Evolutionary conservation across 305 asterid species (phyloP).

Genomic region (Rubia peregrina): DNA sequence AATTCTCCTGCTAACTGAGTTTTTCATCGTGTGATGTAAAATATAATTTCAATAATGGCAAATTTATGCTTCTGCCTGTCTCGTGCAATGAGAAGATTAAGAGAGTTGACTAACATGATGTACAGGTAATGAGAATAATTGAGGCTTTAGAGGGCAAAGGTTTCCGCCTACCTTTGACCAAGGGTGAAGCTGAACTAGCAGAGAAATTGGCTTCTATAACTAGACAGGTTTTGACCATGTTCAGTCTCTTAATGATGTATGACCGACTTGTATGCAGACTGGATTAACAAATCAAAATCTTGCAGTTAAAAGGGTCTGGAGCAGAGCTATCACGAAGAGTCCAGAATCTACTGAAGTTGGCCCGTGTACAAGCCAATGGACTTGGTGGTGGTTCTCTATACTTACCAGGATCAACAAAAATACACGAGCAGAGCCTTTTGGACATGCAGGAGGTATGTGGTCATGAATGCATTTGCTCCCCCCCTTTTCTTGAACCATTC

Average conservation of each 20-base stretch:
- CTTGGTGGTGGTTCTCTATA: conserved; percentile 56
- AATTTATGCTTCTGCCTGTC: conserved; percentile 9
- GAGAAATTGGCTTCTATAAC: conserved; percentile 73
- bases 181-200: conserved; percentile 93
- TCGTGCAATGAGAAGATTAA: conserved; percentile 3
- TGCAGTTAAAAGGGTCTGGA: conserved; percentile 88
- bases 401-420: conserved; percentile 84
- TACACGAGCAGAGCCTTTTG: conserved; percentile 70
- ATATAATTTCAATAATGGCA: neutral
- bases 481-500: neutral
- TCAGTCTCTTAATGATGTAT: conserved; percentile 9
- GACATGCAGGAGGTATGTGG: conserved; percentile 89
- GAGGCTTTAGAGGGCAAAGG: conserved; percentile 94
- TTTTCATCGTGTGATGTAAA: neutral
- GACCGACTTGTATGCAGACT: conserved; percentile 21
- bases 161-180: conserved; percentile 68
- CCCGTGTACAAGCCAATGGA: conserved; percentile 75
- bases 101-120: conserved; percentile 3
- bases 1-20: neutral
- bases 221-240: conserved; percentile 59
- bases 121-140: conserved; percentile 77
- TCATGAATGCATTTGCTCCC: neutral
- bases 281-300: conserved; percentile 21
- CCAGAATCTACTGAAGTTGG: conserved; percentile 65
- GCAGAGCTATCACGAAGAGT: conserved; percentile 93